Base-by-base conservation (phyloP, 345 rosid species). In the Dimocarpus longan region DNA sequence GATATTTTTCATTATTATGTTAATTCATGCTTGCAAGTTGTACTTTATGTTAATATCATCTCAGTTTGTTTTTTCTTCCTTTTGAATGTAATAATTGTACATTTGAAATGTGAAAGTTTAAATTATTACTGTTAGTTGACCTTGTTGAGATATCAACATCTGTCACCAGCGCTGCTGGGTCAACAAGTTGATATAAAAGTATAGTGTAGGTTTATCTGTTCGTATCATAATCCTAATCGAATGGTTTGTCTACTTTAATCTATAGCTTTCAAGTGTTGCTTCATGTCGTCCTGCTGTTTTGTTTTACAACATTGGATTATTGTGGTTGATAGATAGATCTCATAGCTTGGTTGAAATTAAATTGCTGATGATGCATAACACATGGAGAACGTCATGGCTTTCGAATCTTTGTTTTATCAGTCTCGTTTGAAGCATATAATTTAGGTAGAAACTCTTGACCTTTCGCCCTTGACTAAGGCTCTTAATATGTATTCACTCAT, bases 131-230 rank as follows among this genome's bases (percentile, higher is more conserved):
- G 11, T 60, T n/a, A 1, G 10, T 60, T 60, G 65, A 60, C 28
- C 19, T 60, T 60, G 65, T 60, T 60, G 65, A 21, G 65, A n/a
- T 60, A 21, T 60, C 65, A 60, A 21, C 65, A 60, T 60, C 65
- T 21, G 3, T n/a, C 28, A n/a, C 28, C 28, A 21, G 26, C 9
- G 65, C 28, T 19, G 22, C 21, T 60, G 28, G 28, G 59, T 54
- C 59, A 54, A 54, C 59, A 54, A 16, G n/a, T 54, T 52, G n/a
- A 54, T 54, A 18, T 54, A 32, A 54, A 54, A 16, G n/a, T 54
- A 54, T 54, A 18, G 59, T 16, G 15, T 50, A 54, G 59, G n/a
- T 54, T 54, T 0, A 54, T 15, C 59, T 54, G 59, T 16, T 54
- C 59, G 21, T 60, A 60, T 60, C 65, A 60, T 60, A 60, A 60